Conservation (phyloP, 371 early-diverging fungal genomes). For the Saksenaea vasiformis region DNA sequence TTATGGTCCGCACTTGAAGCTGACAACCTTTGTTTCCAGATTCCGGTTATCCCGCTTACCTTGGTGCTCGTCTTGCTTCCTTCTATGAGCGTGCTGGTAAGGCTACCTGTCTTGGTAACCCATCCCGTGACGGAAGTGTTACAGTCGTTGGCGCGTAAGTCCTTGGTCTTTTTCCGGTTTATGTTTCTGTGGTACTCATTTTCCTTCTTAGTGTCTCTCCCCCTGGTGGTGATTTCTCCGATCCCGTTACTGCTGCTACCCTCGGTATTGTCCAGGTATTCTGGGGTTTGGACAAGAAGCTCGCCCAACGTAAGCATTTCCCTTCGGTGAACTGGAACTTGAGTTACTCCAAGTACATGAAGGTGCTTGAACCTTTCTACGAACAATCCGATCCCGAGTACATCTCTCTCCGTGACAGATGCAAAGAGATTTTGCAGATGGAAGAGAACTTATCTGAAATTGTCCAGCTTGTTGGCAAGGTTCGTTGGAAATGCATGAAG, state of each 20-base stretch:
- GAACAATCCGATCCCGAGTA: slow-evolving; percentile 96
- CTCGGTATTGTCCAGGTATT: slow-evolving; percentile 99
- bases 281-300: slow-evolving; percentile 99
- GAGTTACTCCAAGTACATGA: slow-evolving; percentile 99
- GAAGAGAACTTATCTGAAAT: slow-evolving; percentile 99
- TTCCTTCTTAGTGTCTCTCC: slow-evolving; percentile 89
- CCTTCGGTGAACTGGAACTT: slow-evolving; percentile 99
- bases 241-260: slow-evolving; percentile 99
- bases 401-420: slow-evolving; percentile 86
- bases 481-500: slow-evolving; percentile 10
- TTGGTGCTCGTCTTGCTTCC: slow-evolving; percentile 99
- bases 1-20: neutral
- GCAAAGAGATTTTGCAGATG: slow-evolving; percentile 98
- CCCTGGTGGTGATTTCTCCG: slow-evolving; percentile 99
- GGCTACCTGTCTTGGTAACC: slow-evolving; percentile 95
- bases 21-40: slow-evolving; percentile 61
- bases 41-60: slow-evolving; percentile 99
- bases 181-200: neutral
- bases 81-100: slow-evolving; percentile 99
- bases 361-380: slow-evolving; percentile 96
- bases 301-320: slow-evolving; percentile 99
- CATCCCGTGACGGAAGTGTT: slow-evolving; percentile 95
- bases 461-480: slow-evolving; percentile 99
- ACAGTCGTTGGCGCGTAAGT: slow-evolving; percentile 97
- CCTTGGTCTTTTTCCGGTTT: neutral